These are phyloP conservation scores for Solanum commersonii DNA, from an alignment of 257 asterid genomes.

Conservation along the genomic window DNA sequence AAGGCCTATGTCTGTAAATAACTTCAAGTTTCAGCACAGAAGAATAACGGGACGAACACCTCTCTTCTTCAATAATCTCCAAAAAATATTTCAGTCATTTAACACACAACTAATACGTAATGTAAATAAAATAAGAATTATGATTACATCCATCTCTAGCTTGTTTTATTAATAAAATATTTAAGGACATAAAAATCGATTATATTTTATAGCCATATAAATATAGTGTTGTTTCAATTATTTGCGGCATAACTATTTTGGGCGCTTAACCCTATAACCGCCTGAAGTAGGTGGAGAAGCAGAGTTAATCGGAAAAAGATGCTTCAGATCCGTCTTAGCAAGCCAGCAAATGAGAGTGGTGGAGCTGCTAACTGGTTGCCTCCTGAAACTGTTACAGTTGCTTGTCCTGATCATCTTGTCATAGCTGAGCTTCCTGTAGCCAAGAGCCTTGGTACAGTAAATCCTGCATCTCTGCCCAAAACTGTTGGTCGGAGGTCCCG, in stretches of 20 bases:
- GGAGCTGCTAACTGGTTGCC: slow-evolving; percentile 45
- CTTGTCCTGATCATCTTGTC: slow-evolving; percentile 95
- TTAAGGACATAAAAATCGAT: not conserved
- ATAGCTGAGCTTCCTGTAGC: slow-evolving; percentile 97
- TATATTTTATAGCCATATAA: not conserved
- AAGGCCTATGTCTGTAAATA: not conserved
- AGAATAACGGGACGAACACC: not conserved
- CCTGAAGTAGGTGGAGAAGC: not conserved
- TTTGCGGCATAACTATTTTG: not conserved
- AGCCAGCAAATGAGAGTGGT: slow-evolving; percentile 68
- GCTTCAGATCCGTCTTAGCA: slow-evolving; percentile 97
- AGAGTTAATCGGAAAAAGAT: slow-evolving; percentile 15
- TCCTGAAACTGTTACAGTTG: slow-evolving; percentile 68
- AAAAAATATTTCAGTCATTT: not conserved
- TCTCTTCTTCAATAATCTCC: not conserved
- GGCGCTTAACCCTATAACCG: not conserved
- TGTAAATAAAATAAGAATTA: not conserved
- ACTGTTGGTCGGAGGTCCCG: slow-evolving; percentile 83
- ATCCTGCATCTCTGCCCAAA: slow-evolving; percentile 50
- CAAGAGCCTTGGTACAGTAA: slow-evolving; percentile 65
- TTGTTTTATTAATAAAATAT: not conserved
- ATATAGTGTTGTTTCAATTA: not conserved
- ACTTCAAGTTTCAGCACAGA: no score
- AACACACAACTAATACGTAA: not conserved
- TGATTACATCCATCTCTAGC: not conserved